phyloP scores from a whole-genome alignment of 163 green algal species.

The Chlorella variabilis region DNA sequence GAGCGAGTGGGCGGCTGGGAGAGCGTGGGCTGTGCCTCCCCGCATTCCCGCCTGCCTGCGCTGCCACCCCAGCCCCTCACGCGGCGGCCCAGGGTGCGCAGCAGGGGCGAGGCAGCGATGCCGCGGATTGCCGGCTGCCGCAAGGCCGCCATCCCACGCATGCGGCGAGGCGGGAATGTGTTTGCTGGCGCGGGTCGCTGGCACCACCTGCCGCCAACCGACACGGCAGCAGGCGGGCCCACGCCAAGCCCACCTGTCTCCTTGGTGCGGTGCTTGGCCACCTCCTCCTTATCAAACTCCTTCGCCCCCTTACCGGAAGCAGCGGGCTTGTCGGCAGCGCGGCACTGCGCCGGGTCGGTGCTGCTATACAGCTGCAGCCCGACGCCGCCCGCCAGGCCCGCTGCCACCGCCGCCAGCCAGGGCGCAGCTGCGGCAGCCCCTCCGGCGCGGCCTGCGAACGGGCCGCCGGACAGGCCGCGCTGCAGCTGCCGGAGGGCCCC shows the following conservation, averaged over 20 bases:
- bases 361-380: slow-evolving; percentile 9
- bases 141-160: too few relatives aligned
- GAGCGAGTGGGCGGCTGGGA: too few relatives aligned
- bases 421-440: background rate
- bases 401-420: slow-evolving; percentile 22
- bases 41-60: too few relatives aligned
- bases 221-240: background rate
- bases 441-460: background rate
- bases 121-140: too few relatives aligned
- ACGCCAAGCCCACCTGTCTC: slow-evolving; percentile 40
- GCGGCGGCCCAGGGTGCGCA: too few relatives aligned
- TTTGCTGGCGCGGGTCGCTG: too few relatives aligned
- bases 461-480: background rate
- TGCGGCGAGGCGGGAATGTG: too few relatives aligned
- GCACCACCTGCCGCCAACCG: background rate
- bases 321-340: background rate
- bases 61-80: too few relatives aligned
- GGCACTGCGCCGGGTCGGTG: slow-evolving; percentile 25
- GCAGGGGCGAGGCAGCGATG: too few relatives aligned
- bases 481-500: background rate
- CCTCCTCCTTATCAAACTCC: slow-evolving; percentile 68
- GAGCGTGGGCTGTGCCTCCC: too few relatives aligned
- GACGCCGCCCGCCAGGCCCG: slow-evolving; percentile 15
- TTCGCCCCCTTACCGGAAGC: background rate
- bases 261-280: slow-evolving; percentile 77